Base-by-base conservation (phyloP, 768 basidiomycete species). In the Pleurotus tuoliensis region DNA sequence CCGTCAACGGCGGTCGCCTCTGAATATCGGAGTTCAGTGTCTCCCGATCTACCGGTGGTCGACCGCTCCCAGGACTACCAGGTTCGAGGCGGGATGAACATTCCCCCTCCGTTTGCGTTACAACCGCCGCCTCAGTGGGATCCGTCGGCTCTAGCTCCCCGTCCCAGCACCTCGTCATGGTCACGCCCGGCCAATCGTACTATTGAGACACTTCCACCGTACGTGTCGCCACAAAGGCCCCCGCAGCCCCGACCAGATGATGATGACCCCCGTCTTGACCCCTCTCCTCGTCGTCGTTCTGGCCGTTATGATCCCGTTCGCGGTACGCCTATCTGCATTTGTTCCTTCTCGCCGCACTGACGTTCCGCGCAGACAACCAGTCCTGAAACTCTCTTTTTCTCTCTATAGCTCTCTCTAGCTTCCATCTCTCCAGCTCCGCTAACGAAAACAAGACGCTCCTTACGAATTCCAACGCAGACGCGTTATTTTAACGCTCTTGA, bases 81-180 rank as follows among this genome's bases (percentile, higher is more conserved):
- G 27, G 57, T 61, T 41, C 61, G 65, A 18, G 60, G 66, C 24
- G 55, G 68, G 20, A 58, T 65, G 52, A 62, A 65, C 56, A 67
- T 79, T 55, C 76, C 78, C 13, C 80, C 86, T 13, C 88, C 87
- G 2, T 87, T 82, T 63, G 81, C 84, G 8, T 71, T 90, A 3
- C 83, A 88, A 64, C 88, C 87, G 2, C 72, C 71, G 52, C 87
- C 86, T 1, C 85, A 82, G 51, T 88, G 87, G 86, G 81, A 85
- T 56, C 73, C 69, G 41, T 67, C 71, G 66, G 58, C 72, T 20
- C 8, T 55, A 27, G 30, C 54, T 12, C 54, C 54, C 25, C 54
- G 54, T 37, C 61, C 18, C 67, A 58, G 15, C 67, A 70, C 18
- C 65, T 59, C 20, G 67, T 71, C 5, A 2, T 51, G 49, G 25